A percentile compares a stretch with the other conserved stretches of the same genome.
Evolutionary conservation across 176 grass and related monocot genomes (phyloP).

Genomic region (Zoysia japonica): DNA sequence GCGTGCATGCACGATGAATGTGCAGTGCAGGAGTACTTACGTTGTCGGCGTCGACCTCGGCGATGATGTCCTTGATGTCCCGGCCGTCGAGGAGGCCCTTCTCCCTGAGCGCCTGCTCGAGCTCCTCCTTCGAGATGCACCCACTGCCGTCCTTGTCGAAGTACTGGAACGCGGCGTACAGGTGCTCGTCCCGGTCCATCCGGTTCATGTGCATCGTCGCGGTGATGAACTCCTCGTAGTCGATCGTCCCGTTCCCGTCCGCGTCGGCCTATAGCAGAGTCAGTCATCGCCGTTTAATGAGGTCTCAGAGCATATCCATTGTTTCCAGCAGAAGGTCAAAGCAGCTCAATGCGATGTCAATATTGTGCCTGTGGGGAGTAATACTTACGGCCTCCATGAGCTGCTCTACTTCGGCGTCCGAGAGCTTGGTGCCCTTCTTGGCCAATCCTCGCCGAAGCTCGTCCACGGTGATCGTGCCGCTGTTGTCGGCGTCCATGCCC

Average conservation of each 20-base stretch:
- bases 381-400: slow-evolving; percentile 78
- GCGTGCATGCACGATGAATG: not conserved
- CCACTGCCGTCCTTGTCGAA: slow-evolving; percentile 93
- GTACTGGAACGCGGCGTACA: slow-evolving; percentile 83
- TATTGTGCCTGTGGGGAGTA: not conserved
- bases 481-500: slow-evolving; percentile 83
- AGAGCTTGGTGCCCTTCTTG: slow-evolving; percentile 82
- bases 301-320: not conserved
- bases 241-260: slow-evolving; percentile 77
- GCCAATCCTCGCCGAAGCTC: slow-evolving; percentile 60
- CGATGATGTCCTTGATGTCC: slow-evolving; percentile 82
- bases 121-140: slow-evolving; percentile 83
- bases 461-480: slow-evolving; percentile 80
- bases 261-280: slow-evolving; percentile 59
- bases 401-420: slow-evolving; percentile 67
- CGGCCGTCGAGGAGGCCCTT: slow-evolving; percentile 70
- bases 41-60: slow-evolving; percentile 81
- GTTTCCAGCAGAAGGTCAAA: too few relatives aligned
- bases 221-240: slow-evolving; percentile 89
- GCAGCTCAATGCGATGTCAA: not conserved
- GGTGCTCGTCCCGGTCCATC: slow-evolving; percentile 81
- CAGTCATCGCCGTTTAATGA: not conserved
- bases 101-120: slow-evolving; percentile 83
- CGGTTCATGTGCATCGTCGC: slow-evolving; percentile 94
- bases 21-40: slow-evolving; percentile 38